Percentiles rank a stretch among this genome's conserved stretches.
Conservation (phyloP, 2,329 filamentous ascomycete species). For the Hymenoscyphus salicellus region DNA sequence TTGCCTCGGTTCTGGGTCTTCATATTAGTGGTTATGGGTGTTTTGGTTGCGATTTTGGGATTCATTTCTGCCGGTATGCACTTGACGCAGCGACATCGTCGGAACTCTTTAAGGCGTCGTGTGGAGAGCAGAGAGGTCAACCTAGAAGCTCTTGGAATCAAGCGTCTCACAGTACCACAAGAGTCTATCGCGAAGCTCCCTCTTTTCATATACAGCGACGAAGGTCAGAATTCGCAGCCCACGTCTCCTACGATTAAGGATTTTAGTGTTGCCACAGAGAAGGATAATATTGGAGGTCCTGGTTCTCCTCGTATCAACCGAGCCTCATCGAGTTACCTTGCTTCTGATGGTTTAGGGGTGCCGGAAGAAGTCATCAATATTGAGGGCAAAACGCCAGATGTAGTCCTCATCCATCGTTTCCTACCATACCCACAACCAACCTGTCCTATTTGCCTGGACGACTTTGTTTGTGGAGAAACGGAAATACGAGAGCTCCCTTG, state of each 20-base stretch:
- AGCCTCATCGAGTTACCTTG: not conserved
- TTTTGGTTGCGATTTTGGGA: slow-evolving; percentile 66
- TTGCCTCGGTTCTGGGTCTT: slow-evolving; percentile 82
- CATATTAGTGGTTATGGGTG: slow-evolving; percentile 65
- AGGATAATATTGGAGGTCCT: not conserved
- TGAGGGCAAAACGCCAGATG: slow-evolving; percentile 9
- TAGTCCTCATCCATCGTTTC: slow-evolving; percentile 24
- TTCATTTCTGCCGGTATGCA: slow-evolving; percentile 72
- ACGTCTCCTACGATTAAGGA: slow-evolving; percentile 37
- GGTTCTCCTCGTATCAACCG: slow-evolving; percentile 5
- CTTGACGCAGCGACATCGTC: slow-evolving; percentile 67
- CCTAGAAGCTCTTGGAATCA: slow-evolving; percentile 81
- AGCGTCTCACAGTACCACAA: slow-evolving; percentile 72
- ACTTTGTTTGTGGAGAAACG: slow-evolving; percentile 67
- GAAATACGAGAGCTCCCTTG: slow-evolving; percentile 84
- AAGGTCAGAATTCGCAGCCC: slow-evolving; percentile 41
- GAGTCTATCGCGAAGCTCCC: slow-evolving; percentile 71
- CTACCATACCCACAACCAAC: slow-evolving; percentile 68
- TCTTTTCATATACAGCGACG: slow-evolving; percentile 70
- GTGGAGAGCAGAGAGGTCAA: slow-evolving; percentile 79
- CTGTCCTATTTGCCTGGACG: slow-evolving; percentile 87
- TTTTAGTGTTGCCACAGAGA: not conserved
- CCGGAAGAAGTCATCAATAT: not conserved
- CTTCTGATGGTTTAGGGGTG: not conserved
- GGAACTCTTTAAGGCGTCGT: slow-evolving; percentile 64